Conservation (phyloP, 768 basidiomycete species). For the Russula earlei region DNA sequence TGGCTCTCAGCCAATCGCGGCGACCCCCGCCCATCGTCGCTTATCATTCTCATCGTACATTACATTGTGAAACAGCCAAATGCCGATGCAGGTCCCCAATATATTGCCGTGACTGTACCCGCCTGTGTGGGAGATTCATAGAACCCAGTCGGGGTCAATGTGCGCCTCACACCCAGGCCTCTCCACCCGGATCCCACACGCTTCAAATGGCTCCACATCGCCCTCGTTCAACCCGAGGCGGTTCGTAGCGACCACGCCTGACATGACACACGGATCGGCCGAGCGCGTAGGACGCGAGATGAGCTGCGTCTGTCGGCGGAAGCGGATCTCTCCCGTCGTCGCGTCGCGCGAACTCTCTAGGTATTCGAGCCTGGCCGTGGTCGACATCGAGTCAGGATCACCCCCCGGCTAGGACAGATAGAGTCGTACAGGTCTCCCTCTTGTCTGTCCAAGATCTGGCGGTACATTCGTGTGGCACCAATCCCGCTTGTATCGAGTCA, state of each 20-base stretch:
- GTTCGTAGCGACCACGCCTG: background rate
- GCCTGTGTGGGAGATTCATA: background rate
- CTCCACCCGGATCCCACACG: slow-evolving; percentile 4
- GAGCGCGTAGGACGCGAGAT: background rate
- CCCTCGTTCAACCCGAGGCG: background rate
- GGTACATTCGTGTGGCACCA: slow-evolving; percentile 15
- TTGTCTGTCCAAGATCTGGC: slow-evolving; percentile 1
- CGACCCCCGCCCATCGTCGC: too few relatives aligned
- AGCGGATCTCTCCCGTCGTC: slow-evolving; percentile 11
- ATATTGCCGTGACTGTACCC: too few relatives aligned
- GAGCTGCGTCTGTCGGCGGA: slow-evolving; percentile 6
- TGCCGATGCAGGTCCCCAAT: too few relatives aligned
- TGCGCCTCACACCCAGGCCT: background rate
- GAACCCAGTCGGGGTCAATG: slow-evolving; percentile 5
- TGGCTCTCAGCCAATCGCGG: too few relatives aligned
- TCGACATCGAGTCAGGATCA: too few relatives aligned
- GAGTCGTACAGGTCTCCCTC: slow-evolving; percentile 4
- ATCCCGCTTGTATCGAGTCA: slow-evolving; percentile 3
- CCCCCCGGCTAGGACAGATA: background rate
- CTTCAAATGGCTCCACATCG: background rate
- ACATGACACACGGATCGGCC: background rate
- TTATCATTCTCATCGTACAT: too few relatives aligned
- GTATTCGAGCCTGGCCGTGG: slow-evolving; percentile 9
- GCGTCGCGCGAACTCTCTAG: slow-evolving; percentile 8
- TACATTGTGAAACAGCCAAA: too few relatives aligned